Evolutionary conservation across 2,329 filamentous ascomycete species (phyloP).

Genomic region (Colletotrichum sp.): DNA sequence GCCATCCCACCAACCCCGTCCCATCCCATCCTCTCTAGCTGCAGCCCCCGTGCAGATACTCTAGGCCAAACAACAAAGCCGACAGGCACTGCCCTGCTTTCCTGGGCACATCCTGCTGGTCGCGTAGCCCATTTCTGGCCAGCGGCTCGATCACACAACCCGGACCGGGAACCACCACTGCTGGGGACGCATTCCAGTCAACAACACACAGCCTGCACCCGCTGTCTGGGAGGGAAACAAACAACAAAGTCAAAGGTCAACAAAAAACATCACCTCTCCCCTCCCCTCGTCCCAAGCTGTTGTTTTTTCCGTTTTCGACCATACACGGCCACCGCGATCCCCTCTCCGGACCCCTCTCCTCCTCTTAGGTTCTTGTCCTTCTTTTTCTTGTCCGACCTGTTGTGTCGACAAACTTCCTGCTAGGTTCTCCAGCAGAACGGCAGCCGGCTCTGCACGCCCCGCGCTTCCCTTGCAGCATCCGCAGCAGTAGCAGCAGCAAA

Average conservation of each 20-base stretch:
- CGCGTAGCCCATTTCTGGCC: constrained; percentile 7
- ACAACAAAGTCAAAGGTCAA: constrained; percentile 19
- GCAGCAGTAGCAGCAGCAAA: not conserved
- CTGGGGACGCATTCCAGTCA: constrained; percentile 19
- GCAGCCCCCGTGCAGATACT: constrained; percentile 10
- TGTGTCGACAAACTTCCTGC: not conserved
- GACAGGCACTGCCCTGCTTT: constrained; percentile 17
- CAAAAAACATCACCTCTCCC: constrained; percentile 16
- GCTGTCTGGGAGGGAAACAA: not conserved
- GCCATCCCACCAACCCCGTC: not conserved
- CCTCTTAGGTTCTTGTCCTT: not conserved
- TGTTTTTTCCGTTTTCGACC: not conserved
- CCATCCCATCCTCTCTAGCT: constrained; percentile 6
- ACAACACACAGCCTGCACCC: constrained; percentile 11
- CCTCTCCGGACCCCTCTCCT: not conserved
- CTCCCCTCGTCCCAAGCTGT: not conserved
- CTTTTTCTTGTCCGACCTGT: not conserved
- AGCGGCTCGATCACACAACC: not conserved
- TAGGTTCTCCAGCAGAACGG: constrained; percentile 1
- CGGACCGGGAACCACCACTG: constrained; percentile 2
- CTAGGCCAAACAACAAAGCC: constrained; percentile 14
- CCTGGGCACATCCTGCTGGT: not conserved
- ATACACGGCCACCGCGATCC: not conserved
- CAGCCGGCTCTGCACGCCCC: constrained; percentile 21
- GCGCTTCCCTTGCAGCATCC: not conserved